These are phyloP conservation scores for Penicillium coffeae DNA, from an alignment of 495 filamentous ascomycete genomes.

Conservation along the genomic window DNA sequence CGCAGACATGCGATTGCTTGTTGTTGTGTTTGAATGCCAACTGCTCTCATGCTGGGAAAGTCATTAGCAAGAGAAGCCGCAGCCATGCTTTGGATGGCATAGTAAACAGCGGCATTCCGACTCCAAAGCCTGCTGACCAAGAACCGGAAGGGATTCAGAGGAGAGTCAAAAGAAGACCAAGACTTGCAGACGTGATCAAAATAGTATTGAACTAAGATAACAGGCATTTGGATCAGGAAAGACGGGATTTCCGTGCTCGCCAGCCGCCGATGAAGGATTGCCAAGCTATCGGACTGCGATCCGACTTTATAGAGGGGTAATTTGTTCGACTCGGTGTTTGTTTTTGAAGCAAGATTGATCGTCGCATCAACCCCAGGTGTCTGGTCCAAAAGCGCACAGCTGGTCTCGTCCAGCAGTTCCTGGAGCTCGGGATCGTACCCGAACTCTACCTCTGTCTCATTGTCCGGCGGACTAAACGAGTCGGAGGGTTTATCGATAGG, in stretches of 20 bases:
- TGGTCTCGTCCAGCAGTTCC: slow-evolving; percentile 12
- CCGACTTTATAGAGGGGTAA: slow-evolving; percentile 1
- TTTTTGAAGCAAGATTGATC: slow-evolving; percentile 3
- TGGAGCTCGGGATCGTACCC: slow-evolving; percentile 5
- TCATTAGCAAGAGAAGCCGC: slow-evolving; percentile 25
- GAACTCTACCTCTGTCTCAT: background rate
- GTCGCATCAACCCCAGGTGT: slow-evolving; percentile 12
- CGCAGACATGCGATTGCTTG: slow-evolving; percentile 25
- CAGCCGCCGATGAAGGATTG: slow-evolving; percentile 17
- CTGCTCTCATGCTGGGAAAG: slow-evolving; percentile 20
- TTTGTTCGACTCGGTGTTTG: background rate
- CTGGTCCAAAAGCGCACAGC: slow-evolving; percentile 14
- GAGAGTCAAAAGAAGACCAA: slow-evolving; percentile 27
- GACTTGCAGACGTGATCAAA: slow-evolving; percentile 26
- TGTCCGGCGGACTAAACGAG: background rate
- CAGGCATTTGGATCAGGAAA: slow-evolving; percentile 23
- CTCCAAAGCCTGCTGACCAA: slow-evolving; percentile 26
- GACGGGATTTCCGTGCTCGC: slow-evolving; percentile 18
- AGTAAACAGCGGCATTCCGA: slow-evolving; percentile 23
- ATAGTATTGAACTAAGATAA: slow-evolving; percentile 25
- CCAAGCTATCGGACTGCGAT: slow-evolving; percentile 12
- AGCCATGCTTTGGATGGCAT: slow-evolving; percentile 26
- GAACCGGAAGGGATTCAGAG: slow-evolving; percentile 20
- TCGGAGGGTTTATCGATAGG: background rate
- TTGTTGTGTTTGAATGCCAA: slow-evolving; percentile 23